Base-by-base conservation (phyloP, 78 protist species). In the Planoprotostelium fungivorum region DNA sequence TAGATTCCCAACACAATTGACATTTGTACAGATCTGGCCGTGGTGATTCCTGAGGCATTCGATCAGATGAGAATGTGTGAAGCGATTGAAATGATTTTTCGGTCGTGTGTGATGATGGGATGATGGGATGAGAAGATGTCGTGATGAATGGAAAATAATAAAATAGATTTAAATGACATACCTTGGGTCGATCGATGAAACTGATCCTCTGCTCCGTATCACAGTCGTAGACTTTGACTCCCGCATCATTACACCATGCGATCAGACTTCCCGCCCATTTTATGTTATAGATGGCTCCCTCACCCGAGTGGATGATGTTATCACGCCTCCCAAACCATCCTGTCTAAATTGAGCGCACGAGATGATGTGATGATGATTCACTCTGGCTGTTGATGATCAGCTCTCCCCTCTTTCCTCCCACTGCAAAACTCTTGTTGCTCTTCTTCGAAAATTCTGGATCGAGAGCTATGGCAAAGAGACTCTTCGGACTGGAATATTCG, bases 181-280 rank as follows among this genome's bases (percentile, higher is more conserved):
- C n/a, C n/a, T n/a, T n/a, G n/a, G n/a, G n/a, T n/a, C n/a, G n/a
- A n/a, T n/a, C n/a, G n/a, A n/a, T n/a, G n/a, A n/a, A n/a, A n/a
- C n/a, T 89, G 36, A 97, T 97, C 28, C 97, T 86, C 38, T 90
- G 89, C n/a, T 96, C 83, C 34, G 92, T 34, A 16, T 34, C 84
- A 38, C 84, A 37, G 89, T 97, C 99, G 89, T 92, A 97, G 29
- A 97, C 87, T 83, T 96, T 96, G 63, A 98, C 95, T 35, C 98
- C 97, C 28, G 39, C n/a, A 35, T 96, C 98, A 88, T 97, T 97
- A 0, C 96, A 95, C 99, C 99, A 98, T 0, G 98, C 99, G 28
- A 98, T 90, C 34, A 93, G 88, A 1, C 84, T n/a, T 16, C 96
- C 95, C 38, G 93, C 85, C 98, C 98, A 97, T 38, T 39, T 35